These are phyloP conservation scores for Rhodotorula paludigena DNA, from an alignment of 768 basidiomycete genomes.

Conservation along the genomic window DNA sequence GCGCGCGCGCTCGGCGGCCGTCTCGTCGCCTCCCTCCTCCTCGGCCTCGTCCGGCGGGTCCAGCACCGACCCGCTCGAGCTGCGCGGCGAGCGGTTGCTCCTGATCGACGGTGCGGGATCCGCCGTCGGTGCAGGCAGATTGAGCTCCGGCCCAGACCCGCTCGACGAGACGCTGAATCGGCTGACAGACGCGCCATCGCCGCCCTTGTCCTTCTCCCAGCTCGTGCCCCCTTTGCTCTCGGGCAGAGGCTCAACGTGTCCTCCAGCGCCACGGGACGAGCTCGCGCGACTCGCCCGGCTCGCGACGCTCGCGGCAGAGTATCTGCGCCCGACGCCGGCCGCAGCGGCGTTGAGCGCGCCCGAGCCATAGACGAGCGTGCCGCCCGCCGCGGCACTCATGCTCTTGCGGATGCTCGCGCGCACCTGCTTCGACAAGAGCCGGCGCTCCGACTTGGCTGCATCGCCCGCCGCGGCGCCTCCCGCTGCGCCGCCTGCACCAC, in stretches of 20 bases:
- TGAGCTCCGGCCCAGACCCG: slow-evolving; percentile 22
- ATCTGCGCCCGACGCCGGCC: slow-evolving; percentile 3
- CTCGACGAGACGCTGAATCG: slow-evolving; percentile 41
- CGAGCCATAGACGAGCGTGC: not conserved
- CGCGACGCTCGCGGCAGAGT: slow-evolving; percentile 23
- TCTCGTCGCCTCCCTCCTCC: slow-evolving; percentile 36
- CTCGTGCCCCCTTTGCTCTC: slow-evolving; percentile 36
- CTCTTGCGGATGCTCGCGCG: slow-evolving; percentile 71
- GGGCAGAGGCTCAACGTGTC: not conserved
- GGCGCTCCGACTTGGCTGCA: slow-evolving; percentile 57
- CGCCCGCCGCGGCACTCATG: slow-evolving; percentile 24
- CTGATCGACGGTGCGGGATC: not conserved
- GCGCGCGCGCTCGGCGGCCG: not conserved
- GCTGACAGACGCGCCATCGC: slow-evolving; percentile 16
- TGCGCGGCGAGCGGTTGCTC: slow-evolving; percentile 20
- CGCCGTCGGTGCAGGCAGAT: not conserved
- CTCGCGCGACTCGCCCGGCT: slow-evolving; percentile 27
- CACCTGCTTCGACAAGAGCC: slow-evolving; percentile 68
- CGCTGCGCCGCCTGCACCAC: not conserved
- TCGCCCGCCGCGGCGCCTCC: not conserved
- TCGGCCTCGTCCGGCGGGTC: slow-evolving; percentile 36
- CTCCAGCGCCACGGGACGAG: slow-evolving; percentile 35
- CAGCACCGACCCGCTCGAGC: slow-evolving; percentile 17
- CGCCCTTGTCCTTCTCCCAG: slow-evolving; percentile 35
- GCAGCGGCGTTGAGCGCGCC: no score